These are phyloP conservation scores for Plasmodium ovale DNA, from an alignment of 169 alveolate genomes.

Conservation along the genomic window DNA sequence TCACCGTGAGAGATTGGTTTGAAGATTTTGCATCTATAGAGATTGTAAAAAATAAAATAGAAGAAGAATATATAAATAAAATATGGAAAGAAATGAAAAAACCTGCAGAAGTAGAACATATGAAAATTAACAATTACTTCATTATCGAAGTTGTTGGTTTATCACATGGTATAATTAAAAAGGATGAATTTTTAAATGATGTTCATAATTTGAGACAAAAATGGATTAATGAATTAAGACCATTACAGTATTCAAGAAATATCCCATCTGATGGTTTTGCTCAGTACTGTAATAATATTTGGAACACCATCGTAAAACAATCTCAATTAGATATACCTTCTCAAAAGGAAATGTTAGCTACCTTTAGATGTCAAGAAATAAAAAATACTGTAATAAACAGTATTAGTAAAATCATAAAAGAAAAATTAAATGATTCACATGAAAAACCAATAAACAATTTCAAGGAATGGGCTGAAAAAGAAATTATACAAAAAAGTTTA, in stretches of 20 bases:
- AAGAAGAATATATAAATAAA: slow-evolving; percentile 83
- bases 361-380: slow-evolving; percentile 88
- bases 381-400: slow-evolving; percentile 80
- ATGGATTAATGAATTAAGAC: slow-evolving; percentile 82
- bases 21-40: slow-evolving; percentile 84
- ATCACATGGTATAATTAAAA: slow-evolving; percentile 84
- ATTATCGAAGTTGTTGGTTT: slow-evolving; percentile 87
- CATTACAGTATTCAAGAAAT: slow-evolving; percentile 85
- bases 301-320: slow-evolving; percentile 88
- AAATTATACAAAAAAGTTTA: slow-evolving; percentile 70
- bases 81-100: slow-evolving; percentile 89
- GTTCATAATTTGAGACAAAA: slow-evolving; percentile 72
- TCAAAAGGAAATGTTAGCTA: slow-evolving; percentile 90
- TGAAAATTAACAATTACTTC: slow-evolving; percentile 62
- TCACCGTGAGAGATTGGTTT: slow-evolving; percentile 88
- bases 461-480: slow-evolving; percentile 75
- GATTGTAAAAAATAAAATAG: slow-evolving; percentile 81
- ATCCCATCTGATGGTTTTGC: slow-evolving; percentile 93
- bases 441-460: slow-evolving; percentile 62
- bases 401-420: slow-evolving; percentile 44
- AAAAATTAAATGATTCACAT: slow-evolving; percentile 48
- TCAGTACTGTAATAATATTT: slow-evolving; percentile 80
- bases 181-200: slow-evolving; percentile 83
- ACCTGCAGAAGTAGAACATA: slow-evolving; percentile 45
- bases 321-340: slow-evolving; percentile 90